Evolutionary conservation across 495 filamentous ascomycete species (phyloP), one percentile per base, ranked within the genome.

Genomic region (Rusavskia elegans): DNA sequence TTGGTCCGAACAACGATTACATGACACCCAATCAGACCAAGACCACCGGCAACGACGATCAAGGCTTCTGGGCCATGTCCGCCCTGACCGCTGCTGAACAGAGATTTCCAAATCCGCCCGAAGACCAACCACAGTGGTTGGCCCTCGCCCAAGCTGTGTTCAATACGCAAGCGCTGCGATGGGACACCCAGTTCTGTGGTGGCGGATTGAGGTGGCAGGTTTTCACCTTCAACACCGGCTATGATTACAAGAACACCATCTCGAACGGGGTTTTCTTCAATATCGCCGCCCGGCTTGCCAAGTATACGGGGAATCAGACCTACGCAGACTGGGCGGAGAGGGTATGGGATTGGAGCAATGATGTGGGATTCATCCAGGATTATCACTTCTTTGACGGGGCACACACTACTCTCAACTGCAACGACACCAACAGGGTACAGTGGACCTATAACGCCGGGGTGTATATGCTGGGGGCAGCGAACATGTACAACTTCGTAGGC

Each of bases 201-300:
- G 87, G 86, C 36, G 87, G 87, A 5, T 62, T 95, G 45, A 65
- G 76, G 17, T 95, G 89, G 89, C 87, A 95, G 67, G 89, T 94
- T 53, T 87, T 83, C 63, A 74, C 77, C 1, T 82, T 74, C 52
- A 89, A 92, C 56, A 79, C 75, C 48, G 88, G 89, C 0, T 92
- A 84, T 53, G 73, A 81, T 49, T 89, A 90, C 70, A 84, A 89
- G 66, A 89, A 87, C 63, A 72, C 85, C 20, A 85, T 84, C 53
- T 83, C 83, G 3, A 92, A 87, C 48, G 86, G 82, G 5, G 78
- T 81, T 52, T 87, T 90, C 66, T 85, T 92, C 65, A 81, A 93
- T 54, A 66, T 94, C 38, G 84, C 80, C 4, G 79, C 87, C 1
- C 76, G 89, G 9, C 67, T 94, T 48, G 84, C 83, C 0, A 73